Evolutionary conservation across 2,329 filamentous ascomycete genomes (phyloP), one percentile per base, ranked within the genome.

Genomic region (Hirsutella minnesotensis): DNA sequence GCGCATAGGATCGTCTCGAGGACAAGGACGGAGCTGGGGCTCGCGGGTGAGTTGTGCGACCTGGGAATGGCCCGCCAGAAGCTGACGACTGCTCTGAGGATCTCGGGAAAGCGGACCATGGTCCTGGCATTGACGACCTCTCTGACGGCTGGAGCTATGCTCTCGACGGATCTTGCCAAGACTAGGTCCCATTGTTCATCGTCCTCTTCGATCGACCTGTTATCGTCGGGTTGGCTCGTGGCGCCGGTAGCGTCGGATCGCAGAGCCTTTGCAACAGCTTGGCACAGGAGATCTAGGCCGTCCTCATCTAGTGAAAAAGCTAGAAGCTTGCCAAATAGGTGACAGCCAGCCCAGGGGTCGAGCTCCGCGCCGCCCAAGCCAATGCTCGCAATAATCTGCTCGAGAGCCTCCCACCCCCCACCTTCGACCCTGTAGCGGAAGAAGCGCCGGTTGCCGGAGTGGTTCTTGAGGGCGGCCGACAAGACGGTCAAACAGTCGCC

Each of bases 361-460:
- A 79, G 71, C 49, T 85, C 79, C 44, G 72, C 72, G 49, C 74
- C 75, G 42, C 81, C 71, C 42, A 79, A 64, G 29, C 83, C 77
- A 59, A 81, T 79, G 58, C 77, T 79, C 47, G 75, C 76, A 64
- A 89, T 73, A 5, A 76, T 77, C 56, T 85, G 77, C 55, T 92
- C 81, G 43, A 95, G 60, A 8, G 79, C 76, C 49, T 79, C 72
- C 81, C 87, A 94, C 3, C 90, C 88, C 44, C 81, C 84, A 19
- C 77, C 80, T 45, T 85, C 76, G 24, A 94, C 78, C 50, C 79
- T 73, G 51, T 79, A 81, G 45, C 79, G 76, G 59, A 96, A 96
- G 66, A 90, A 95, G 52, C 85, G 78, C 55, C 82, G 77, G 63
- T 96, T 98, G 18, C 89, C 90, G 38, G 82, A 73, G 60, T 96